These are phyloP conservation scores for Pseudocercospora eumusae DNA, from an alignment of 2,329 filamentous ascomycete genomes.

Conservation along the genomic window DNA sequence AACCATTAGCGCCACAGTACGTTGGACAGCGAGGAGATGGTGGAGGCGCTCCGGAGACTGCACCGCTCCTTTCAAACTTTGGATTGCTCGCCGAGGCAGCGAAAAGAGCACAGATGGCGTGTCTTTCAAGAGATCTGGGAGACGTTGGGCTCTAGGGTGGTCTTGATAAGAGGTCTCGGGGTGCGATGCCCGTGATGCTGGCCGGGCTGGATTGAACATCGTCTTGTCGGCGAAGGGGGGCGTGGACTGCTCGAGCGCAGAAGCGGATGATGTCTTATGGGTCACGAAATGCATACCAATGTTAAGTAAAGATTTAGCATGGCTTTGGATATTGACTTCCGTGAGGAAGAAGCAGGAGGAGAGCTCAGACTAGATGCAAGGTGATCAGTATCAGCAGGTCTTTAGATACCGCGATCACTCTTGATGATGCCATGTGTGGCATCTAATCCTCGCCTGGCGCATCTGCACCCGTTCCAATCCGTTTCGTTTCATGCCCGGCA, in stretches of 20 bases:
- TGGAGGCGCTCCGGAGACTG: slow-evolving; percentile 48
- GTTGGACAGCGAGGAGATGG: slow-evolving; percentile 37
- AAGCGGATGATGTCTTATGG: neutral
- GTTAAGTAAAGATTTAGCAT: neutral
- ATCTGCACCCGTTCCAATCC: neutral
- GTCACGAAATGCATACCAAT: neutral
- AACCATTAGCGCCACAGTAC: slow-evolving; percentile 23
- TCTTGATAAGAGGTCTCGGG: neutral
- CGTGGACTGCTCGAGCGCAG: neutral
- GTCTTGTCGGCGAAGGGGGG: neutral
- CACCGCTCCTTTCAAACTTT: slow-evolving; percentile 74
- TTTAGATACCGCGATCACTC: neutral
- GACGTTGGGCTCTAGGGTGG: slow-evolving; percentile 54
- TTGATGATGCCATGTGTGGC: neutral
- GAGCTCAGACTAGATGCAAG: neutral
- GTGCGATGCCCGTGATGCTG: neutral
- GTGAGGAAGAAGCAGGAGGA: neutral
- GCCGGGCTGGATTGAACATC: neutral
- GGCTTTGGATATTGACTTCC: neutral
- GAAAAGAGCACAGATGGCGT: slow-evolving; percentile 86
- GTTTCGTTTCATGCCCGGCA: neutral
- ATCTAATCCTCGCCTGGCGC: neutral
- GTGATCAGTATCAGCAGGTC: neutral
- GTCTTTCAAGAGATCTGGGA: slow-evolving; percentile 83
- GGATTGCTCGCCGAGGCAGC: slow-evolving; percentile 88